Evolutionary conservation across 176 grass and related monocot genomes (phyloP).

Genomic region (Ampelocalamus luodianensis): DNA sequence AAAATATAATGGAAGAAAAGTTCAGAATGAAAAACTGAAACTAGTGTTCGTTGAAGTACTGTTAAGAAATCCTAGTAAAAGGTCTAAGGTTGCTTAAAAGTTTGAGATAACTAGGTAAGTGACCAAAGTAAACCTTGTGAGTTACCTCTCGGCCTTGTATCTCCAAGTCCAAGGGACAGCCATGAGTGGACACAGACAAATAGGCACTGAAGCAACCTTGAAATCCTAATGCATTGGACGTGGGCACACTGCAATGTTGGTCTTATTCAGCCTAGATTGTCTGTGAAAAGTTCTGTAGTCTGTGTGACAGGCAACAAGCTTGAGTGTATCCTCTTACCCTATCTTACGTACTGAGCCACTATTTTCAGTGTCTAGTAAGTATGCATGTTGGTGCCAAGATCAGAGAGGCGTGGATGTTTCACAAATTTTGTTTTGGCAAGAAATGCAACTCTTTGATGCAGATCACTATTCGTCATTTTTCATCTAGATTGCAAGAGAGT

Average conservation of each 20-base stretch:
- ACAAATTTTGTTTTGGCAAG: background rate
- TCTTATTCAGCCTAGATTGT: constrained; percentile 36
- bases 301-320: constrained; percentile 23
- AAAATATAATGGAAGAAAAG: background rate
- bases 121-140: constrained; percentile 1
- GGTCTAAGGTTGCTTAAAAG: background rate
- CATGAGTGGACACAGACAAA: constrained; percentile 51
- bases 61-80: background rate
- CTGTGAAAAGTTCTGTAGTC: constrained; percentile 33
- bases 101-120: background rate
- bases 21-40: background rate
- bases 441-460: background rate
- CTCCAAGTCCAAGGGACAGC: constrained; percentile 20
- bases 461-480: background rate
- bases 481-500: background rate
- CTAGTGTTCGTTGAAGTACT: background rate
- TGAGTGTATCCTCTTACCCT: background rate
- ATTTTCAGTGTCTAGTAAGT: background rate
- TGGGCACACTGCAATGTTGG: constrained; percentile 37
- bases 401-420: background rate
- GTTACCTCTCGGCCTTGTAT: constrained; percentile 9
- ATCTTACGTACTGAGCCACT: background rate
- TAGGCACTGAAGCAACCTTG: constrained; percentile 41
- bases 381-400: constrained; percentile 2
- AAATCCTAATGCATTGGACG: constrained; percentile 19